Evolutionary conservation across 352 stramenopile species (phyloP), one percentile per base, ranked within the genome.

Genomic region (Thalassiosira mediterranea): DNA sequence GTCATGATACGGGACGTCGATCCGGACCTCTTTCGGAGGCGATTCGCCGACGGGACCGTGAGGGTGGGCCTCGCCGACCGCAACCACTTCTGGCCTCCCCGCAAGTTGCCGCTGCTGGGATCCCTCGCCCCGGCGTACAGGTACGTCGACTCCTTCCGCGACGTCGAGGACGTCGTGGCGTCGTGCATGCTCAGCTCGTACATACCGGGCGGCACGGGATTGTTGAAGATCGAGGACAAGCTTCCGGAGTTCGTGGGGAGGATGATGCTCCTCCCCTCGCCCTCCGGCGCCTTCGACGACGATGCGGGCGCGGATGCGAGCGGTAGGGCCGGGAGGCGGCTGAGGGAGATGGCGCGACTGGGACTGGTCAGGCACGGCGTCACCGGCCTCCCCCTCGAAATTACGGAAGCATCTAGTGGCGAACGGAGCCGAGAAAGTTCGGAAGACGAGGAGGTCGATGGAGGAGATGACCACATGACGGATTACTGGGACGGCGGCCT

Each of bases 401-500:
- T 63, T 8, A 56, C 23, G n/a, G 21, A 53, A 17, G 13, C 44
- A 13, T 34, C 17, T 29, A 17, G 23, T 53, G 54, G 46, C 42
- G 32, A 66, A 47, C 7, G 42, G 31, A 53, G 60, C 47, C n/a
- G 47, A 25, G 23, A 61, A 57, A 21, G 21, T 3, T 38, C 13
- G 2, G 31, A 69, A 3, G 10, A 23, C 31, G 21, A 56, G 23
- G 15, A 52, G 26, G 17, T 34, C 4, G 15, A 38, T 51, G 23
- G 15, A 28, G 31, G 34, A 25, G 46, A 57, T 40, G 21, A 54
- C 1, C 48, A 65, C 15, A 31, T 52, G 21, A 73, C 62, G 46
- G 21, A 60, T 23, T 89, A 78, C 64, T 81, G 65, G 72, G 83
- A 90, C 63, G 83, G 83, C 8, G 83, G 83, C 17, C 64, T 90